Evolutionary conservation across 768 basidiomycete species (phyloP).

Genomic region (Termitomyces sp.): DNA sequence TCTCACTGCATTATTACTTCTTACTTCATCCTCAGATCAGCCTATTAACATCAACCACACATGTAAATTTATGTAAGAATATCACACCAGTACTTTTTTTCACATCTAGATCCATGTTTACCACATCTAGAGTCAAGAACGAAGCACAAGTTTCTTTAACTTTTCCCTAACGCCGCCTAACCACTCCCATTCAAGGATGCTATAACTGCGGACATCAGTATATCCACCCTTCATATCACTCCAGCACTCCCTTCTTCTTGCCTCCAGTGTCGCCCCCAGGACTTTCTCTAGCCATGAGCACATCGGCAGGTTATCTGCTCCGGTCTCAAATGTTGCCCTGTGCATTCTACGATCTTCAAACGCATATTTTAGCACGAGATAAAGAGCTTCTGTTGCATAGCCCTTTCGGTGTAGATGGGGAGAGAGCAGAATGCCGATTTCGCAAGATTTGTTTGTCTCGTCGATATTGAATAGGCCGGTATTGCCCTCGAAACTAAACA

Average conservation of each 20-base stretch:
- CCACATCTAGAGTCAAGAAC: background rate
- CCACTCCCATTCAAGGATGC: slow-evolving; percentile 43
- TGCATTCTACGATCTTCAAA: slow-evolving; percentile 41
- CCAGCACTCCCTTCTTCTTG: slow-evolving; percentile 37
- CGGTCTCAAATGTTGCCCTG: slow-evolving; percentile 38
- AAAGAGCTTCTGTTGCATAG: slow-evolving; percentile 41
- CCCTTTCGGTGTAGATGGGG: slow-evolving; percentile 33
- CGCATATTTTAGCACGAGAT: slow-evolving; percentile 32
- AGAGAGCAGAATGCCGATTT: slow-evolving; percentile 36
- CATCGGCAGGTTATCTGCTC: slow-evolving; percentile 39
- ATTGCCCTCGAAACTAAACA: slow-evolving; percentile 29
- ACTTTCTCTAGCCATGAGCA: slow-evolving; percentile 41
- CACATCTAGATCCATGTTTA: background rate
- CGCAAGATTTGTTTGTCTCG: slow-evolving; percentile 29
- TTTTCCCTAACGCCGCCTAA: slow-evolving; percentile 25
- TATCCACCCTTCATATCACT: slow-evolving; percentile 29
- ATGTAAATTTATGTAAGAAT: too few species aligned
- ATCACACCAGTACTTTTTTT: too few species aligned
- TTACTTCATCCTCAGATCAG: too few species aligned
- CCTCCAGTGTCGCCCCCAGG: slow-evolving; percentile 35
- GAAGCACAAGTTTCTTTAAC: slow-evolving; percentile 20
- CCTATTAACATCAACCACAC: background rate
- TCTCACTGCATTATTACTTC: background rate
- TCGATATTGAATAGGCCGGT: slow-evolving; percentile 38
- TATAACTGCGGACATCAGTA: slow-evolving; percentile 36